Percentiles rank a stretch among this genome's conserved stretches.
These are phyloP conservation scores for Sporisorium iseilematis-ciliati DNA, from an alignment of 1,284 basidiomycete species.

Conservation along the genomic window DNA sequence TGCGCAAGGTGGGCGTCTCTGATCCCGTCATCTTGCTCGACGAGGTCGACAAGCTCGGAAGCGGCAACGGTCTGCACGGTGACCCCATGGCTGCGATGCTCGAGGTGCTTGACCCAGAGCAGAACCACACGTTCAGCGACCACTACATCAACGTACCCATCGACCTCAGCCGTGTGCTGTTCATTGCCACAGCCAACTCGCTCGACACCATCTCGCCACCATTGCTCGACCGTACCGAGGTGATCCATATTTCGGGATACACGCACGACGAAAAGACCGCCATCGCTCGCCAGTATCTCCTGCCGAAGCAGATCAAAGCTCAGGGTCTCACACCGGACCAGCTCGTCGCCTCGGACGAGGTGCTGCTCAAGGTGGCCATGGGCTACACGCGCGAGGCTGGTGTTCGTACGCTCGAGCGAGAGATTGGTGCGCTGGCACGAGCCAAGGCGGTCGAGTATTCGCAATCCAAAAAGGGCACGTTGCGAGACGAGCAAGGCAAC, in stretches of 20 bases:
- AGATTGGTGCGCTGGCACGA: slow-evolving; percentile 85
- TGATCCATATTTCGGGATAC: slow-evolving; percentile 71
- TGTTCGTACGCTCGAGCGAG: slow-evolving; percentile 88
- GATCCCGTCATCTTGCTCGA: slow-evolving; percentile 72
- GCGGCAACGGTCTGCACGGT: slow-evolving; percentile 69
- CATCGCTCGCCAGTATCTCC: slow-evolving; percentile 74
- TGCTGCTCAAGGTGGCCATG: slow-evolving; percentile 79
- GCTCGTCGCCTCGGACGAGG: slow-evolving; percentile 76
- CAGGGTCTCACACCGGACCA: slow-evolving; percentile 75
- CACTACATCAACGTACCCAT: slow-evolving; percentile 71
- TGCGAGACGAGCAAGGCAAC: slow-evolving; percentile 54
- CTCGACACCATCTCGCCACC: slow-evolving; percentile 71
- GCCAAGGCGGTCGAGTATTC: slow-evolving; percentile 79
- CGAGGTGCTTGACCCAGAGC: slow-evolving; percentile 71
- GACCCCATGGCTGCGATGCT: slow-evolving; percentile 72
- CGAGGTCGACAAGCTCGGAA: slow-evolving; percentile 72
- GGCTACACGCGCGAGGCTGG: slow-evolving; percentile 89
- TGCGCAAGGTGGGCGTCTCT: slow-evolving; percentile 70
- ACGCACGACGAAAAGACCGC: slow-evolving; percentile 71
- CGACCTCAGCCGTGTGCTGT: slow-evolving; percentile 69
- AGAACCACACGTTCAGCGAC: slow-evolving; percentile 71
- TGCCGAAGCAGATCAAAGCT: slow-evolving; percentile 86
- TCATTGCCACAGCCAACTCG: slow-evolving; percentile 72
- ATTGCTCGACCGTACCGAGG: slow-evolving; percentile 71
- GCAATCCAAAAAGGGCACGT: slow-evolving; percentile 75